Conservation (phyloP, 148 eudicot genomes). For the Persicaria tinctoria region DNA sequence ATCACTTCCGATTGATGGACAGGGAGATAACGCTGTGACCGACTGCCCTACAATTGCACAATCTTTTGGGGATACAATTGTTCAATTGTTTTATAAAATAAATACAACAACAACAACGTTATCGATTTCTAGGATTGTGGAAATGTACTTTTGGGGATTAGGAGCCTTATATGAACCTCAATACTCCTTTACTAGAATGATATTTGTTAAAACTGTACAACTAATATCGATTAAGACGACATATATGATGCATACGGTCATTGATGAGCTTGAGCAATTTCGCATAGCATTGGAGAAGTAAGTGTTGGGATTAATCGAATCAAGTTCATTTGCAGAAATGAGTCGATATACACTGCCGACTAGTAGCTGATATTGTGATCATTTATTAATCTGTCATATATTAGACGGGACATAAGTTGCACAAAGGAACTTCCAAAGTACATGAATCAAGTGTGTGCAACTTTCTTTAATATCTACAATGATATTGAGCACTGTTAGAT, state of each 20-base stretch:
- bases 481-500: constrained; percentile 12
- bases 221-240: constrained; percentile 33
- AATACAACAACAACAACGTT: too few relatives aligned
- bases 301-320: too few relatives aligned
- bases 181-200: constrained; percentile 22
- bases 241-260: constrained; percentile 42
- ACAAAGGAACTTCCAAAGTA: constrained; percentile 10
- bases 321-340: too few relatives aligned
- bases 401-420: constrained; percentile 14
- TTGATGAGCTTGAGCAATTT: constrained; percentile 29
- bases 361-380: too few relatives aligned
- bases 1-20: too few relatives aligned
- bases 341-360: too few relatives aligned
- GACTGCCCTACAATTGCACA: too few relatives aligned
- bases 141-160: constrained; percentile 32
- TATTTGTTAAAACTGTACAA: constrained; percentile 21
- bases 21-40: too few relatives aligned
- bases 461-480: neutral
- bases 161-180: constrained; percentile 30
- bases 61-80: too few relatives aligned
- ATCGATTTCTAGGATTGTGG: constrained; percentile 19
- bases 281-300: constrained; percentile 30
- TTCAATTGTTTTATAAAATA: too few relatives aligned
- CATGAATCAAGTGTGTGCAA: constrained; percentile 5
- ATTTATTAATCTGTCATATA: too few relatives aligned